Percentiles rank a stretch among this genome's conserved stretches.
Conservation (phyloP, 805 yeast species). For the Teunomyces cretensis region DNA sequence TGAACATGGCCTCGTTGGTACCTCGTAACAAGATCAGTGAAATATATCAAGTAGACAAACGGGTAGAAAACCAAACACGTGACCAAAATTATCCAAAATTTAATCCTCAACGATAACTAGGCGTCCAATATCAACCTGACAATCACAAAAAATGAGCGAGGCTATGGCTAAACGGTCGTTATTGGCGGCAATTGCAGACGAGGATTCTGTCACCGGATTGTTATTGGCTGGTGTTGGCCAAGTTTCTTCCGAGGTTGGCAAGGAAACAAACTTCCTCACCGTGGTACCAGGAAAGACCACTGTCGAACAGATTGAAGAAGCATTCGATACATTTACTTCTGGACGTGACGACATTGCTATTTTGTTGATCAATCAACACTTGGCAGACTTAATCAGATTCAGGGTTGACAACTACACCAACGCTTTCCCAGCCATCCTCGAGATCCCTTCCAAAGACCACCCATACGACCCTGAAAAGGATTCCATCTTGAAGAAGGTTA, state of each 20-base stretch:
- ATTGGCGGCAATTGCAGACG: conserved; percentile 95
- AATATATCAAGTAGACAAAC: background rate
- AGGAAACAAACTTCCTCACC: conserved; percentile 79
- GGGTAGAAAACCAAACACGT: background rate
- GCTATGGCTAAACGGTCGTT: conserved; percentile 69
- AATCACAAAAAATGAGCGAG: conserved; percentile 19
- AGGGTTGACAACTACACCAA: conserved; percentile 79
- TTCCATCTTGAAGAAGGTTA: conserved; percentile 88
- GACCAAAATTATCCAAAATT: background rate
- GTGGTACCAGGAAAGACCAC: conserved; percentile 74
- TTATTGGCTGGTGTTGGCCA: conserved; percentile 95
- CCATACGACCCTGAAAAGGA: conserved; percentile 99
- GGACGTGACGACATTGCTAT: conserved; percentile 88
- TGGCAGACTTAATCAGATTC: conserved; percentile 86
- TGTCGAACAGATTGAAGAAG: conserved; percentile 69
- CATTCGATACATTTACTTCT: conserved; percentile 72
- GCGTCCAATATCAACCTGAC: background rate
- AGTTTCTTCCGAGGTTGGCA: conserved; percentile 57
- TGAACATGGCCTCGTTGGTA: background rate
- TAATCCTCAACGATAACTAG: background rate
- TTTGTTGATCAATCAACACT: conserved; percentile 86
- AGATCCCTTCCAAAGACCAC: conserved; percentile 97
- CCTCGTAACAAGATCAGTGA: background rate
- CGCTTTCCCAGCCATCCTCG: conserved; percentile 95
- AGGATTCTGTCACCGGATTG: conserved; percentile 95